phyloP scores from a whole-genome alignment of 2,329 filamentous ascomycete genomes.

The Fusarium globosum region DNA sequence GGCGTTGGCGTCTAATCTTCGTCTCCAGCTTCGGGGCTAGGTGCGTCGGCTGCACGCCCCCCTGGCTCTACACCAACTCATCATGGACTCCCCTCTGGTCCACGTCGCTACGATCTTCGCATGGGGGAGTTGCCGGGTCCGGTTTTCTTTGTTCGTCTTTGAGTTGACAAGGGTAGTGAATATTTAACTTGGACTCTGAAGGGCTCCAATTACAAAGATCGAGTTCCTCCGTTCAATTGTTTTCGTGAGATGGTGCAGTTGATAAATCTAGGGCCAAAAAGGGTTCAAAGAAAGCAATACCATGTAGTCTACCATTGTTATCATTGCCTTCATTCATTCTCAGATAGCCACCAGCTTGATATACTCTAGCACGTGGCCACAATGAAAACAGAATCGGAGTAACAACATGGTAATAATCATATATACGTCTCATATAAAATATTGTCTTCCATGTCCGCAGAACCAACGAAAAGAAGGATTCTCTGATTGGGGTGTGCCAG shows the following conservation, averaged over 20 bases:
- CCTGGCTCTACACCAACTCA: conserved; percentile 30
- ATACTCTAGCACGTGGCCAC: conserved; percentile 7
- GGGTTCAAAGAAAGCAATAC: neutral
- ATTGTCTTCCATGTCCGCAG: neutral
- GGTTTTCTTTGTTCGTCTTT: conserved; percentile 34
- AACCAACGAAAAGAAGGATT: neutral
- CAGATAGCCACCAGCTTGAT: neutral
- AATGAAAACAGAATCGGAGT: neutral
- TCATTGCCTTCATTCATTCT: neutral
- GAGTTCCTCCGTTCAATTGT: neutral
- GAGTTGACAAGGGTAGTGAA: conserved; percentile 21
- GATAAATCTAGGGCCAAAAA: neutral
- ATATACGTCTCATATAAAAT: neutral
- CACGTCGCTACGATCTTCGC: conserved; percentile 45
- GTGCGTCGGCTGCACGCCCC: conserved; percentile 30
- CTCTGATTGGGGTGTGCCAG: neutral
- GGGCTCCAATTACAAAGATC: neutral
- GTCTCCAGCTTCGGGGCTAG: conserved; percentile 26
- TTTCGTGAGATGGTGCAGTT: neutral
- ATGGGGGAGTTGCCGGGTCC: conserved; percentile 43
- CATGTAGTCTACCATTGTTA: neutral
- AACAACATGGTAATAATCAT: neutral
- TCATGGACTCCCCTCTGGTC: conserved; percentile 31
- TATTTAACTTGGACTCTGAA: conserved; percentile 9
- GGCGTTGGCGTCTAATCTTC: conserved; percentile 37